Conservation (phyloP, 2,329 filamentous ascomycete species). For the Immersiporthe knoxdaviesiana region DNA sequence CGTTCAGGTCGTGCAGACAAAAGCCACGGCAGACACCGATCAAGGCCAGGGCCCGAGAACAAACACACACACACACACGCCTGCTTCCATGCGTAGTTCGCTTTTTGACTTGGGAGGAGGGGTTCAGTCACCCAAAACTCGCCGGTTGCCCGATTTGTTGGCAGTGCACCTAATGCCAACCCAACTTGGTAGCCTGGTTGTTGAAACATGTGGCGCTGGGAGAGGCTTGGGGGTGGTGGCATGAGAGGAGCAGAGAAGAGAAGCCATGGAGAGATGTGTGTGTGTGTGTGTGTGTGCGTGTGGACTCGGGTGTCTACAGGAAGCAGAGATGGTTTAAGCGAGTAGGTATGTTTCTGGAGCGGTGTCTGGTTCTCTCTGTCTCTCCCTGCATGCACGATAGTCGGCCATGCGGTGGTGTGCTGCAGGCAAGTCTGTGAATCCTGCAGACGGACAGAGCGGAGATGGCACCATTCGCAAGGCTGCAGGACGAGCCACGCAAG, state of each 20-base stretch:
- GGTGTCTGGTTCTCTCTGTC: neutral
- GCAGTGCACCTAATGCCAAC: neutral
- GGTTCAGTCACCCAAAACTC: too few species aligned
- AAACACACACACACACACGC: too few species aligned
- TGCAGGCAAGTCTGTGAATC: neutral
- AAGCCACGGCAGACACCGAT: neutral
- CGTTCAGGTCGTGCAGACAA: neutral
- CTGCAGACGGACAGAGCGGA: neutral
- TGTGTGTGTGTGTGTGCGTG: too few species aligned
- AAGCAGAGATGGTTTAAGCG: neutral
- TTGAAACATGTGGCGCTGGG: conserved; percentile 26
- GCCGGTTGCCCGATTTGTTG: neutral
- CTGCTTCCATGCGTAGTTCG: neutral
- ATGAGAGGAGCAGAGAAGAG: neutral
- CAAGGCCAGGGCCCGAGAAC: neutral
- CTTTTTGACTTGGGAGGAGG: neutral
- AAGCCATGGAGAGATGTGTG: neutral
- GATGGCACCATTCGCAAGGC: neutral
- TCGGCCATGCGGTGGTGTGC: neutral
- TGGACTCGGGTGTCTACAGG: neutral
- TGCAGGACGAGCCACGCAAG: neutral
- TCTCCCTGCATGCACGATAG: neutral
- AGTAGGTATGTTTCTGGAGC: neutral
- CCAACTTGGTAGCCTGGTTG: conserved; percentile 12
- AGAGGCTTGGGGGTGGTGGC: neutral